A percentile compares a stretch with the other conserved stretches of the same genome.
Conservation (phyloP, 1,139 yeast genomes). For the Kodamaea suecica region DNA sequence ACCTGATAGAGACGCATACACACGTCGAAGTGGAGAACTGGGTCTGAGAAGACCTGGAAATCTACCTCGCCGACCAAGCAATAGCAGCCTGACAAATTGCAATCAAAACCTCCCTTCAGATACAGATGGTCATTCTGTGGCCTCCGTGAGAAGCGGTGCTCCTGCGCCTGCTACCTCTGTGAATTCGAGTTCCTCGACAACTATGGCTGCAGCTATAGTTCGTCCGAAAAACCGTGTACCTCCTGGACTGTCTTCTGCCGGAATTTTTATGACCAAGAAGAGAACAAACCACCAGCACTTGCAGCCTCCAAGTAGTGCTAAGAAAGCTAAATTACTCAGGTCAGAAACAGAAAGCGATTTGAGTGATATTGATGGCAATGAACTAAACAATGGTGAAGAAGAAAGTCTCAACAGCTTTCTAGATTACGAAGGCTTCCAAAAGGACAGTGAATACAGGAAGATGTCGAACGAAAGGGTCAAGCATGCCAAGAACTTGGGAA, state of each 20-base stretch:
- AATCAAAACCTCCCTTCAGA: too few relatives aligned
- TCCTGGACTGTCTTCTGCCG: slow-evolving; percentile 3
- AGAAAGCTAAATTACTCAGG: slow-evolving; percentile 3
- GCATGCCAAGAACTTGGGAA: slow-evolving; percentile 10
- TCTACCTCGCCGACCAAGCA: neutral
- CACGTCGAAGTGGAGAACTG: neutral
- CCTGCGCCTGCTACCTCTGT: too few relatives aligned
- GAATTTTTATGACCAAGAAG: slow-evolving; percentile 7
- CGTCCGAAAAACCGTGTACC: neutral
- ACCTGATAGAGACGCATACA: slow-evolving; percentile 1
- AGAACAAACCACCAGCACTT: slow-evolving; percentile 2
- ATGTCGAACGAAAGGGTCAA: slow-evolving; percentile 11
- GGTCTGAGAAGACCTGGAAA: neutral
- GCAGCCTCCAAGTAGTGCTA: slow-evolving; percentile 3
- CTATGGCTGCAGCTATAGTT: too few relatives aligned
- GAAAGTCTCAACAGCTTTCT: slow-evolving; percentile 14
- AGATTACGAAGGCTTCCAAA: slow-evolving; percentile 13
- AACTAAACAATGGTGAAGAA: slow-evolving; percentile 17
- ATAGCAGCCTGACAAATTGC: too few relatives aligned
- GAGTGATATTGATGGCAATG: slow-evolving; percentile 23
- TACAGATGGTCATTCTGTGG: too few relatives aligned
- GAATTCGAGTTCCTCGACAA: too few relatives aligned
- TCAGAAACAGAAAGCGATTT: slow-evolving; percentile 21
- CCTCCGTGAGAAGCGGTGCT: too few relatives aligned
- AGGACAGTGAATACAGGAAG: slow-evolving; percentile 12